A percentile compares a stretch with the other conserved stretches of the same genome.
Evolutionary conservation across 768 basidiomycete genomes (phyloP).

Genomic region (Lentinula guzmanii): DNA sequence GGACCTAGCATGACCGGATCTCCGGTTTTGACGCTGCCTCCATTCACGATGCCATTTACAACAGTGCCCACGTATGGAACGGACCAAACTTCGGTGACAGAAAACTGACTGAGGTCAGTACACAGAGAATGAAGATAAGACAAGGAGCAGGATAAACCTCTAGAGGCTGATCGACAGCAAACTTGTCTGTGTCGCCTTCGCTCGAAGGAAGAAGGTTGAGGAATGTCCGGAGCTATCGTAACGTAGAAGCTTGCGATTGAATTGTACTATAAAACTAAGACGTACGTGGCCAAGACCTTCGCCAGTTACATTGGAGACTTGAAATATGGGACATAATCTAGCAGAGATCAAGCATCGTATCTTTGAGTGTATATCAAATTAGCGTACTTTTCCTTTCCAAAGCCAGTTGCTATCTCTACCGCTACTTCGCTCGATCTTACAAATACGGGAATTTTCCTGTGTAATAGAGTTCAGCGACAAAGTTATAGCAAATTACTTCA

Average conservation of each 20-base stretch:
- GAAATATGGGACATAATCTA: conserved; percentile 88
- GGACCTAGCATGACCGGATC: conserved; percentile 85
- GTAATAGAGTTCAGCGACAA: background rate
- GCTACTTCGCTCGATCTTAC: conserved; percentile 79
- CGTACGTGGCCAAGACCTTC: conserved; percentile 75
- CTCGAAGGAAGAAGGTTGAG: conserved; percentile 88
- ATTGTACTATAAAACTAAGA: background rate
- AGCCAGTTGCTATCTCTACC: conserved; percentile 69
- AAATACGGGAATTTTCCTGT: conserved; percentile 77
- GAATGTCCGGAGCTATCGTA: conserved; percentile 70
- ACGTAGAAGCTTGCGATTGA: background rate
- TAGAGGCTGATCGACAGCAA: conserved; percentile 69
- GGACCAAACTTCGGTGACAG: conserved; percentile 83
- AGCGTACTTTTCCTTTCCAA: conserved; percentile 64
- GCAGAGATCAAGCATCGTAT: conserved; percentile 5
- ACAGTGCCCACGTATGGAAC: conserved; percentile 85
- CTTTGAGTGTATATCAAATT: background rate
- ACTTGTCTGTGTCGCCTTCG: conserved; percentile 78
- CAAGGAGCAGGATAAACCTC: conserved; percentile 41
- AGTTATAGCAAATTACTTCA: too few relatives aligned
- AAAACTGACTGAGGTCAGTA: conserved; percentile 44
- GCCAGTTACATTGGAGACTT: conserved; percentile 93
- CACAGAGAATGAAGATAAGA: conserved; percentile 45
- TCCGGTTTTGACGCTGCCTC: conserved; percentile 69
- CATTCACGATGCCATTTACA: conserved; percentile 78